These are phyloP conservation scores for Serpula lacrymans DNA, from an alignment of 768 basidiomycete species.

Conservation along the genomic window DNA sequence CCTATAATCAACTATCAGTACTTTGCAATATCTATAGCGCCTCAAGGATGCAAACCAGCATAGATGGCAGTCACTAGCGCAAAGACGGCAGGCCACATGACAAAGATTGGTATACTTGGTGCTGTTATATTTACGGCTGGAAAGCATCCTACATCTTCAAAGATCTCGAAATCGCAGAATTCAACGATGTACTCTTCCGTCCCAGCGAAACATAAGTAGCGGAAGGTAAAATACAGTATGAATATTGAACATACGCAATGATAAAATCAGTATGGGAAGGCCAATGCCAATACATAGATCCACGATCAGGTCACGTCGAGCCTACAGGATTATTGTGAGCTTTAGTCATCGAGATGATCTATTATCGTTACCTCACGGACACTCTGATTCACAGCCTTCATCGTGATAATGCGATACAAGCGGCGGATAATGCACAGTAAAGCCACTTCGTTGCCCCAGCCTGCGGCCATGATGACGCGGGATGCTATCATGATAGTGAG, in stretches of 20 bases:
- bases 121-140: conserved; percentile 38
- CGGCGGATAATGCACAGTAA: conserved; percentile 45
- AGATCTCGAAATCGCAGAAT: conserved; percentile 61
- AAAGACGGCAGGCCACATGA: conserved; percentile 21
- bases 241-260: conserved; percentile 37
- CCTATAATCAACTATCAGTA: neutral
- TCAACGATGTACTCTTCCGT: conserved; percentile 55
- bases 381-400: no score
- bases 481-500: no score
- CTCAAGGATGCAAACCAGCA: conserved; percentile 13
- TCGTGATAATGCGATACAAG: conserved; percentile 26
- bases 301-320: conserved; percentile 44
- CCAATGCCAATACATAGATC: conserved; percentile 53
- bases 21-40: neutral
- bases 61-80: conserved; percentile 27
- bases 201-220: no score
- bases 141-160: conserved; percentile 53
- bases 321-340: conserved; percentile 32
- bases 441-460: conserved; percentile 34
- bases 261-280: conserved; percentile 46
- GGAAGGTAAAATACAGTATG: no score
- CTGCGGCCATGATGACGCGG: conserved; percentile 29
- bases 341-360: no score
- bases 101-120: conserved; percentile 28
- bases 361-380: no score